Conservation (phyloP, 2,329 filamentous ascomycete genomes). For the Penicillium sp. region DNA sequence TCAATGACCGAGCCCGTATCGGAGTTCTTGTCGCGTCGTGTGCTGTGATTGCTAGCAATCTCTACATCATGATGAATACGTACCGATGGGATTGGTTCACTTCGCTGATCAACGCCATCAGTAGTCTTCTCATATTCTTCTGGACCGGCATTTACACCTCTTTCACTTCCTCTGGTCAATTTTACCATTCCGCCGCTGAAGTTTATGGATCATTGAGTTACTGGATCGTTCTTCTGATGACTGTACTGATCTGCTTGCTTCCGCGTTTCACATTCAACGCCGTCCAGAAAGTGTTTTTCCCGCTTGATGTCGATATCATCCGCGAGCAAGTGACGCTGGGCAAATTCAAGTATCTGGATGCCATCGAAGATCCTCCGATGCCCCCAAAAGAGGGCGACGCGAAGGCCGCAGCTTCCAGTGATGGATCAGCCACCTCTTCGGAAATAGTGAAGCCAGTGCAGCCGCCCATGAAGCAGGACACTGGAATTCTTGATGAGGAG, state of each 20-base stretch:
- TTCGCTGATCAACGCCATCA: constrained; percentile 69
- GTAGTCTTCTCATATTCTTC: constrained; percentile 80
- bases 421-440: constrained; percentile 33
- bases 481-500: constrained; percentile 72
- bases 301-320: constrained; percentile 87
- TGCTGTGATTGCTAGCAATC: constrained; percentile 78
- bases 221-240: constrained; percentile 75
- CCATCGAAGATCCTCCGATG: constrained; percentile 40
- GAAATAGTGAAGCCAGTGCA: constrained; percentile 44
- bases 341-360: constrained; percentile 65
- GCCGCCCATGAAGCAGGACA: constrained; percentile 50
- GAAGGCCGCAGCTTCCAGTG: constrained; percentile 34
- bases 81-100: constrained; percentile 99
- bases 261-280: constrained; percentile 81
- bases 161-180: constrained; percentile 49
- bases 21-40: constrained; percentile 80
- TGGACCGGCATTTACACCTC: constrained; percentile 86
- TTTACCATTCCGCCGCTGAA: constrained; percentile 70
- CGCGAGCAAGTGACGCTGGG: constrained; percentile 82
- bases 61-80: constrained; percentile 90
- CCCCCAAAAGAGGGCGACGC: constrained; percentile 37
- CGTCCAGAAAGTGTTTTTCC: constrained; percentile 87
- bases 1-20: constrained; percentile 73
- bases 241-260: constrained; percentile 70
- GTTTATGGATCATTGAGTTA: constrained; percentile 74